Conservation (phyloP, 148 eudicot species). For the Chenopodium formosanum region DNA sequence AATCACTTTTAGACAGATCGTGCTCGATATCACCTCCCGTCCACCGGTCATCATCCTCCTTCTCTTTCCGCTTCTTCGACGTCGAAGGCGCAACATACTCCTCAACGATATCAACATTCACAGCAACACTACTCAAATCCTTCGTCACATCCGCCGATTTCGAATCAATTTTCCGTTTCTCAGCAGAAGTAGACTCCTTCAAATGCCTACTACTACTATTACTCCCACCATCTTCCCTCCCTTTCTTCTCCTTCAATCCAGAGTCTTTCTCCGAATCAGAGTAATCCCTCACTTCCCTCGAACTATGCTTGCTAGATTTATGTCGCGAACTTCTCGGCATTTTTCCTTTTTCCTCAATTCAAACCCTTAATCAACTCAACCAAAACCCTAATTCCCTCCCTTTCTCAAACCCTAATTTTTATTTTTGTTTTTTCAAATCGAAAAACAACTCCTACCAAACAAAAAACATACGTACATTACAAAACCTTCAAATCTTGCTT, state of each 20-base stretch:
- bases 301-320: constrained; percentile 85
- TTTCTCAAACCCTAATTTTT: constrained; percentile 26
- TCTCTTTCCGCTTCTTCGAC: constrained; percentile 70
- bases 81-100: constrained; percentile 48
- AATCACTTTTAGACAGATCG: constrained; percentile 43
- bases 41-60: constrained; percentile 72
- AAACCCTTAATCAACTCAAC: constrained; percentile 2
- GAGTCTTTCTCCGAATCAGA: constrained; percentile 80
- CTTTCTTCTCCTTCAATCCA: constrained; percentile 55
- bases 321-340: constrained; percentile 95
- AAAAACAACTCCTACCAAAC: not conserved
- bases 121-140: constrained; percentile 38
- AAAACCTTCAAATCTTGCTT: not conserved
- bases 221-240: constrained; percentile 37
- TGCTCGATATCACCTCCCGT: constrained; percentile 45
- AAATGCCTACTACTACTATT: constrained; percentile 45
- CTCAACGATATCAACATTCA: constrained; percentile 45
- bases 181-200: constrained; percentile 56
- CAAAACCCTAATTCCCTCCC: constrained; percentile 26
- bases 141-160: constrained; percentile 34
- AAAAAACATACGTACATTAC: not conserved
- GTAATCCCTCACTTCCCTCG: constrained; percentile 53
- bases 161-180: constrained; percentile 61
- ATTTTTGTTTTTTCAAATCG: not conserved
- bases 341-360: not conserved